Percentiles rank a stretch among this genome's conserved stretches.
Conservation (phyloP, 73 alveolate species). For the Diophrys appendiculata region DNA sequence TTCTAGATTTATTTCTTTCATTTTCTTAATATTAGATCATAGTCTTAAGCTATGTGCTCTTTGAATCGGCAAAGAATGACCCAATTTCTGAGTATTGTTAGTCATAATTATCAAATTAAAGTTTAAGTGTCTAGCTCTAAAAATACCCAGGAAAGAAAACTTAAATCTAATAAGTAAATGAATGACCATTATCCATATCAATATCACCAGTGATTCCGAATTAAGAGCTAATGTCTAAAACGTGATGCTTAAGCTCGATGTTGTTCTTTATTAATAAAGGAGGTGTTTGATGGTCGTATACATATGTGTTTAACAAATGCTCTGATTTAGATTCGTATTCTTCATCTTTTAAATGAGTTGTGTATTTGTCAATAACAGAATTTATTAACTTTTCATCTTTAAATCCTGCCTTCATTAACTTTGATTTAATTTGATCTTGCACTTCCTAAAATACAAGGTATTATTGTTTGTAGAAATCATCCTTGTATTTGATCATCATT, state of each 20-base stretch:
- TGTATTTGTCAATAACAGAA: constrained; percentile 32
- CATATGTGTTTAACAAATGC: constrained; percentile 35
- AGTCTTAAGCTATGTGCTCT: constrained; percentile 1
- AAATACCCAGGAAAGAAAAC: constrained; percentile 51
- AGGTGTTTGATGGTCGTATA: constrained; percentile 31
- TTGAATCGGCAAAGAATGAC: background rate
- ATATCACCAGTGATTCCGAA: constrained; percentile 64
- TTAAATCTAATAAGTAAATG: constrained; percentile 48
- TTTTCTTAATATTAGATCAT: constrained; percentile 7
- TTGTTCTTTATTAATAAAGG: constrained; percentile 32
- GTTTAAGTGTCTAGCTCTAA: constrained; percentile 14
- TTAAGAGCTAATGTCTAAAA: constrained; percentile 32
- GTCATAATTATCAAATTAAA: constrained; percentile 59
- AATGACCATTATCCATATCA: constrained; percentile 65
- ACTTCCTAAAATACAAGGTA: constrained; percentile 11
- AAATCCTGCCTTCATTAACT: constrained; percentile 23
- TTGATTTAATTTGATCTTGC: constrained; percentile 19
- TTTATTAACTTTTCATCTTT: constrained; percentile 30
- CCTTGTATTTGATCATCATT: constrained; percentile 33
- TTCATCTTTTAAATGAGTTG: constrained; percentile 35
- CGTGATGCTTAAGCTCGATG: constrained; percentile 30
- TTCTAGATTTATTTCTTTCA: constrained; percentile 13
- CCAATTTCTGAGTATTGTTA: constrained; percentile 7
- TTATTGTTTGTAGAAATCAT: constrained; percentile 7
- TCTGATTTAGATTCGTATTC: constrained; percentile 28